A percentile compares a stretch with the other conserved stretches of the same genome.
These are phyloP conservation scores for Backusella australiensis DNA, from an alignment of 192 early-diverging fungal species.

Conservation along the genomic window DNA sequence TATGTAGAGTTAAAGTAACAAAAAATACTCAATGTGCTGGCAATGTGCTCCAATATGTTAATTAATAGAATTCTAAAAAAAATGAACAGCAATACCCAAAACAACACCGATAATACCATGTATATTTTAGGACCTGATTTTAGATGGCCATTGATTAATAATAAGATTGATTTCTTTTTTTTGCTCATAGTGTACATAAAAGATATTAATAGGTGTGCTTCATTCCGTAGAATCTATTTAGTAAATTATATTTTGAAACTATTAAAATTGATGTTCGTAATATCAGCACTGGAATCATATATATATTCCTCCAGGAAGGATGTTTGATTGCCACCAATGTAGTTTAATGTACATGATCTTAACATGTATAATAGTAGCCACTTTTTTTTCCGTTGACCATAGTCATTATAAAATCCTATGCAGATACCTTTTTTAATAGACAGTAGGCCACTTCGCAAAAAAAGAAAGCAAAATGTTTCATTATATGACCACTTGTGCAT, in stretches of 20 bases:
- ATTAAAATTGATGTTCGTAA: neutral
- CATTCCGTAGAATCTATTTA: neutral
- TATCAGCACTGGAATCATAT: neutral
- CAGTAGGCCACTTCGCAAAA: too few species aligned
- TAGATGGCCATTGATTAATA: neutral
- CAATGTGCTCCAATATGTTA: neutral
- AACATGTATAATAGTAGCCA: too few species aligned
- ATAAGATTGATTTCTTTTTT: neutral
- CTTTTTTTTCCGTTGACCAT: too few species aligned
- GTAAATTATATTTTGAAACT: neutral
- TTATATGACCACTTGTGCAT: too few species aligned
- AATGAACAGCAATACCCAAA: neutral
- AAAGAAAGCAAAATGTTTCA: too few species aligned
- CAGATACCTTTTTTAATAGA: too few species aligned
- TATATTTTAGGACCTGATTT: neutral
- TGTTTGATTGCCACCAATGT: too few species aligned
- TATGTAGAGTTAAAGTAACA: neutral
- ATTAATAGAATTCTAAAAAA: neutral
- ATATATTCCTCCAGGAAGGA: neutral
- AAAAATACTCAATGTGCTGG: neutral
- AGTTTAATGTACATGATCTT: too few species aligned
- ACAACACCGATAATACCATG: neutral
- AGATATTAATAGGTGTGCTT: neutral
- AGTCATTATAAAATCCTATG: too few species aligned
- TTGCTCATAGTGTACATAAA: neutral